These are phyloP conservation scores for Coffea humblotiana DNA, from an alignment of 305 asterid species.

Conservation along the genomic window DNA sequence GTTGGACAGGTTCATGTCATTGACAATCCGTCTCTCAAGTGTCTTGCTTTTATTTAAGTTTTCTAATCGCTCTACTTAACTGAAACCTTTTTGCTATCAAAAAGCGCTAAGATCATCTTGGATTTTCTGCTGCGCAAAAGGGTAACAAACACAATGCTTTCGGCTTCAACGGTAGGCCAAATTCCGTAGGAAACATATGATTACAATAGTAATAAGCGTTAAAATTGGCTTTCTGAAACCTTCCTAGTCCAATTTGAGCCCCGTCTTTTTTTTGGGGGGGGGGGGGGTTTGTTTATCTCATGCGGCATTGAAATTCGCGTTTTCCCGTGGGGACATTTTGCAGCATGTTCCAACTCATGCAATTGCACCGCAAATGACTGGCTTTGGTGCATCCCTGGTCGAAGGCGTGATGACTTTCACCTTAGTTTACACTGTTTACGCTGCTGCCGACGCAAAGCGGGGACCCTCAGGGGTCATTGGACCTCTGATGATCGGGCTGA, in stretches of 20 bases:
- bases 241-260: too few relatives aligned
- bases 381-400: constrained; percentile 70
- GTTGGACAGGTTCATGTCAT: constrained; percentile 43
- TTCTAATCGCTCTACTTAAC: background rate
- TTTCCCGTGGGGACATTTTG: background rate
- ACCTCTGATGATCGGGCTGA: constrained; percentile 63
- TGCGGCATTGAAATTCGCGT: too few relatives aligned
- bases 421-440: constrained; percentile 70
- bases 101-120: background rate
- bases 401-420: constrained; percentile 78
- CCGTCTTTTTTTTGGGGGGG: too few relatives aligned
- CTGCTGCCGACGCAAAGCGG: constrained; percentile 57
- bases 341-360: constrained; percentile 53
- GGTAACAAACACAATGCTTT: background rate
- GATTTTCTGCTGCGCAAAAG: too few relatives aligned
- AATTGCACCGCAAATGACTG: constrained; percentile 73
- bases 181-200: background rate
- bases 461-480: constrained; percentile 56
- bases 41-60: background rate
- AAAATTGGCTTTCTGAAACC: too few relatives aligned
- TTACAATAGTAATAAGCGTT: too few relatives aligned
- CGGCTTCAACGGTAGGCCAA: background rate
- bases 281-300: too few relatives aligned
- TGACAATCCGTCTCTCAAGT: background rate
- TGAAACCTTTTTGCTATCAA: background rate